Evolutionary conservation across 2,329 filamentous ascomycete species (phyloP), one percentile per base, ranked within the genome.

Genomic region (Cryphonectria carpinicola): DNA sequence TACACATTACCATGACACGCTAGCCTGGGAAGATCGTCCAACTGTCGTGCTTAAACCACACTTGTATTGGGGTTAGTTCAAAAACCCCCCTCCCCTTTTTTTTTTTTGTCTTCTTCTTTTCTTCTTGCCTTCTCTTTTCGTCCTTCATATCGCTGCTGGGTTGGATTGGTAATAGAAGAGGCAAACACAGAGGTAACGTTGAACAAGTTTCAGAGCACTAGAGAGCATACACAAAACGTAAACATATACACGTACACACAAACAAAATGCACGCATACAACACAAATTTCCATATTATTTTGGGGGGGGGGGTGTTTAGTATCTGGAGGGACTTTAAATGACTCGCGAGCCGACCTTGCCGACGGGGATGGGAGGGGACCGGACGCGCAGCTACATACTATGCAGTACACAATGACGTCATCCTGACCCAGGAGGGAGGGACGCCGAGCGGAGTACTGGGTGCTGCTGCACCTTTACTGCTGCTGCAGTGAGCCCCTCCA

Each of bases 341-440:
- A 61, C 58, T 61, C 58, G 58, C 22, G 58, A 61, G 58, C 58
- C 58, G 58, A 61, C 58, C 58, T 61, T 61, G 58, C 58, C 58
- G 58, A 37, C 35, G 58, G 58, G 58, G 22, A 22, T 39, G 56
- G 43, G 43, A 46, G 19, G 17, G 19, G 46, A 7, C 7, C 13
- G 46, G 22, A 49, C 54, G 52, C 52, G 54, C 54, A 58, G 54
- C 54, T 61, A 39, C 19, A 11, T 3, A 39, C 11, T 11, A 35
- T 11, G 32, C 58, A 25, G 22, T 11, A 35, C 2, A 22, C 58
- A 10, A 39, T 61, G 58, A 61, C 58, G 22, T 61, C 58, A 61
- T 39, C 8, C 58, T 61, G 58, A 61, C 58, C 58, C 58, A 61
- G 58, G 58, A 32, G 25, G 52, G 25, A 58, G 54, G 54, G 54